Percentiles rank a stretch among this genome's conserved stretches.
Evolutionary conservation across 2,329 filamentous ascomycete species (phyloP).

Genomic region (Aspergillus sergii): DNA sequence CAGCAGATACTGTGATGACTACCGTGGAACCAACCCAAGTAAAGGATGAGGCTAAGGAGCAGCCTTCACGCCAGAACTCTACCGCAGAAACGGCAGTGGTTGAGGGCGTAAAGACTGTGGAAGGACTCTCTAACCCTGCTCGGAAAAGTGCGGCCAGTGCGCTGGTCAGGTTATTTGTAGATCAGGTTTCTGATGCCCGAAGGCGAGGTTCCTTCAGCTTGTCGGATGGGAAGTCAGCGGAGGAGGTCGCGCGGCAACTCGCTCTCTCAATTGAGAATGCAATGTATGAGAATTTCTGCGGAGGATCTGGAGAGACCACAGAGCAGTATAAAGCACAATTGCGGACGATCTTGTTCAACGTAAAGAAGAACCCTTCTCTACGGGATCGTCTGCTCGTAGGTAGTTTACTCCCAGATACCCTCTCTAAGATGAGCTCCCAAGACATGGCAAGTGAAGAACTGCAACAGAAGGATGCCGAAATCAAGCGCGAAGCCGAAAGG

Average conservation of each 20-base stretch:
- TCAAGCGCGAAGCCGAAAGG: constrained; percentile 59
- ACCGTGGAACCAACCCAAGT: constrained; percentile 29
- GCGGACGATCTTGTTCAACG: constrained; percentile 77
- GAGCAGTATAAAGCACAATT: constrained; percentile 65
- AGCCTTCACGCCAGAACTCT: constrained; percentile 32
- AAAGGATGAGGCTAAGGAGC: constrained; percentile 36
- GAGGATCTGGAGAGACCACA: constrained; percentile 54
- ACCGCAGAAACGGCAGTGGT: constrained; percentile 34
- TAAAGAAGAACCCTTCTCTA: constrained; percentile 84
- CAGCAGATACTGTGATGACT: constrained; percentile 23
- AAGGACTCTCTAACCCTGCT: constrained; percentile 60
- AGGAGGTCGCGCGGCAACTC: constrained; percentile 68
- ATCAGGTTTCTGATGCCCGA: constrained; percentile 66
- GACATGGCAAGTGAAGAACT: constrained; percentile 92
- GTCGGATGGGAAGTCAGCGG: constrained; percentile 64
- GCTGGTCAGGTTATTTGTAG: constrained; percentile 69
- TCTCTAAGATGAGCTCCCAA: constrained; percentile 86
- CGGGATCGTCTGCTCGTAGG: constrained; percentile 74
- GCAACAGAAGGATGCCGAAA: constrained; percentile 63
- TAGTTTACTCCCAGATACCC: constrained; percentile 69
- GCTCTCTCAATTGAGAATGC: constrained; percentile 79
- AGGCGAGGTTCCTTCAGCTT: constrained; percentile 67
- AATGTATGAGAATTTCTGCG: constrained; percentile 57
- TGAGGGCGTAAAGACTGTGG: constrained; percentile 39
- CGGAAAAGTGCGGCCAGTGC: constrained; percentile 72